A percentile compares a stretch with the other conserved stretches of the same genome.
Conservation (phyloP, 805 yeast species). For the Hagleromyces aurorensis region DNA sequence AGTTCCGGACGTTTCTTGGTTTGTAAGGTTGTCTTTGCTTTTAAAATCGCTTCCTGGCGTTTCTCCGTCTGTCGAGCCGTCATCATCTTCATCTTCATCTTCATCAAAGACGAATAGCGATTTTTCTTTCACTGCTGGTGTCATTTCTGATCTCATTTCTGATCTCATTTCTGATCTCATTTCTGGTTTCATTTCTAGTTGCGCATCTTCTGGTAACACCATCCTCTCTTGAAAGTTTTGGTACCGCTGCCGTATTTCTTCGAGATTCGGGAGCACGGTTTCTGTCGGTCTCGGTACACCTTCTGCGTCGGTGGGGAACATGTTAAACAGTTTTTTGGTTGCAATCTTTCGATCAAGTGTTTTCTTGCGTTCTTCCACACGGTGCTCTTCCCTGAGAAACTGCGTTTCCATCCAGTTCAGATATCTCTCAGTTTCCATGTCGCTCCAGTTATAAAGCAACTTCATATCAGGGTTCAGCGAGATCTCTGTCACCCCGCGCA, state of each 20-base stretch:
- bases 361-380: conserved; percentile 7
- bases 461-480: conserved; percentile 3
- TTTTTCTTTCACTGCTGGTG: too few species aligned
- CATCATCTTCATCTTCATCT: too few species aligned
- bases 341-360: conserved; percentile 28
- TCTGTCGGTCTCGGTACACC: not conserved
- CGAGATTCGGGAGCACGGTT: not conserved
- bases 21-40: too few species aligned
- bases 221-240: not conserved
- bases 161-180: too few species aligned
- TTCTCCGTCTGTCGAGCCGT: too few species aligned
- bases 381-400: conserved; percentile 13
- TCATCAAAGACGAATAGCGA: too few species aligned
- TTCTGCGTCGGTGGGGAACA: conserved; percentile 19
- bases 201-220: conserved; percentile 1
- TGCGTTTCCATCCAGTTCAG: conserved; percentile 25
- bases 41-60: too few species aligned
- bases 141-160: too few species aligned
- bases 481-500: conserved; percentile 6
- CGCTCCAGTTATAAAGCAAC: conserved; percentile 16
- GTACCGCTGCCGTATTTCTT: not conserved
- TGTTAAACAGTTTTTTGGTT: conserved; percentile 20
- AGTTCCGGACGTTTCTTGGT: too few species aligned
- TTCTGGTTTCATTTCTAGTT: too few species aligned
- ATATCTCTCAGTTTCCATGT: conserved; percentile 16